phyloP scores from a whole-genome alignment of 2,329 filamentous ascomycete genomes.

The Nannizziopsis arthrosporioides region DNA sequence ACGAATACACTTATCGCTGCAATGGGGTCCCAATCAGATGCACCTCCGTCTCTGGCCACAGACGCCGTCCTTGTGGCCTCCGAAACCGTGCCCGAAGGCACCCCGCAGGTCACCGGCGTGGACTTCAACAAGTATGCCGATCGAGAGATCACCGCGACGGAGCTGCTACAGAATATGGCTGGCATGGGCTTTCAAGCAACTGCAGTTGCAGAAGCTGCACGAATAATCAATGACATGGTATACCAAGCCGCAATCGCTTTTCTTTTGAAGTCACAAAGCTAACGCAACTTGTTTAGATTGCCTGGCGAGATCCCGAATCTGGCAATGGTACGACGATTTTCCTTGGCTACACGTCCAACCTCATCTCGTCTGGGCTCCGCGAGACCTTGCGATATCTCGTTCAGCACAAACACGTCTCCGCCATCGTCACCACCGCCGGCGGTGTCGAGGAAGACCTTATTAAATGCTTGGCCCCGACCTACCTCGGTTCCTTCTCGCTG shows the following conservation, averaged over 20 bases:
- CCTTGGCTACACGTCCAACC: conserved; percentile 91
- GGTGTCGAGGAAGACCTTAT: conserved; percentile 97
- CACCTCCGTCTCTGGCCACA: conserved; percentile 52
- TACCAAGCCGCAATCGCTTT: neutral
- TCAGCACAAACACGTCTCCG: conserved; percentile 81
- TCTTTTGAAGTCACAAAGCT: conserved; percentile 17
- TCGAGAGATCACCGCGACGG: conserved; percentile 67
- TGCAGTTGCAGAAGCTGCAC: conserved; percentile 71
- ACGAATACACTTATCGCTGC: neutral
- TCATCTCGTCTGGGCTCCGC: conserved; percentile 89
- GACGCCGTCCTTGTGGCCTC: conserved; percentile 79
- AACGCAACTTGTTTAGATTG: conserved; percentile 42
- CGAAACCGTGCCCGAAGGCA: conserved; percentile 63
- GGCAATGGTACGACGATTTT: conserved; percentile 81
- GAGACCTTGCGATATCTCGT: conserved; percentile 88
- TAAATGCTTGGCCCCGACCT: conserved; percentile 91
- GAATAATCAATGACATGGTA: conserved; percentile 94
- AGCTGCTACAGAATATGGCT: conserved; percentile 69
- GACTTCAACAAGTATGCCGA: conserved; percentile 74
- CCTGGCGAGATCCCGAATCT: conserved; percentile 70
- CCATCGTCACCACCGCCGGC: conserved; percentile 88
- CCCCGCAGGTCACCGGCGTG: conserved; percentile 75
- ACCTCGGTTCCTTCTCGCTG: conserved; percentile 75
- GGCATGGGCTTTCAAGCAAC: conserved; percentile 77
- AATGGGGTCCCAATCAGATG: conserved; percentile 22